Base-by-base conservation (phyloP, 208 protist species). In the Leishmania major region DNA sequence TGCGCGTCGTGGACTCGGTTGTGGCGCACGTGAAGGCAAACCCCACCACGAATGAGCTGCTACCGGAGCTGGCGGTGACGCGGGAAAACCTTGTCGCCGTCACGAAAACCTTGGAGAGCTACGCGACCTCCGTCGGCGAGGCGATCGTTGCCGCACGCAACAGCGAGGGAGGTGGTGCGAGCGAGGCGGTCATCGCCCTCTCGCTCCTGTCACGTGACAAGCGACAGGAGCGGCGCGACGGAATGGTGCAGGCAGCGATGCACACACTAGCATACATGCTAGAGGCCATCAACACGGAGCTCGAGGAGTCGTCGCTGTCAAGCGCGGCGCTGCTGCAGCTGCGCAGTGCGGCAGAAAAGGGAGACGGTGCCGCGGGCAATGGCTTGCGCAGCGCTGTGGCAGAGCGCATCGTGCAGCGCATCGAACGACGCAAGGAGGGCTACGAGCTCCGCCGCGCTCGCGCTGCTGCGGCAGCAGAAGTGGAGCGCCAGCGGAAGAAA, bases 221-320 rank as follows among this genome's bases (percentile, higher is more conserved):
- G 59, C 91, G 91, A 2, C 85, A 85, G 62, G 88, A 77, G 60
- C 88, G 87, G 49, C 92, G 94, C 13, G 84, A 92, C 43, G 83
- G 62, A 28, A 92, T 97, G 81, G 92, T 97, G 69, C 78, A 80
- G 73, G 77, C 87, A 22, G 89, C 94, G 22, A 78, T 92, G 79
- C 84, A 72, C 74, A 81, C 88, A 31, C 85, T 90, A 55, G 84
- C 76, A n/a, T 95, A 92, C 85, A 94, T 96, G 85, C 84, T 97
- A 28, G 84, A 93, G 55, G 94, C 94, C 7, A 93, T 97, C 82
- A 90, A 90, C 82, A 92, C 92, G 17, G 87, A 97, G 78, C 84
- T 94, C 31, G 91, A 90, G 59, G 84, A 88, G 80, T 88, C 81
- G 28, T 84, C 80, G 3, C 57, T 82, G 71, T 86, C 86, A 28